Evolutionary conservation across 179 eudicot genomes (phyloP), one percentile per base, ranked within the genome.

Genomic region (Camellia oleifera): DNA sequence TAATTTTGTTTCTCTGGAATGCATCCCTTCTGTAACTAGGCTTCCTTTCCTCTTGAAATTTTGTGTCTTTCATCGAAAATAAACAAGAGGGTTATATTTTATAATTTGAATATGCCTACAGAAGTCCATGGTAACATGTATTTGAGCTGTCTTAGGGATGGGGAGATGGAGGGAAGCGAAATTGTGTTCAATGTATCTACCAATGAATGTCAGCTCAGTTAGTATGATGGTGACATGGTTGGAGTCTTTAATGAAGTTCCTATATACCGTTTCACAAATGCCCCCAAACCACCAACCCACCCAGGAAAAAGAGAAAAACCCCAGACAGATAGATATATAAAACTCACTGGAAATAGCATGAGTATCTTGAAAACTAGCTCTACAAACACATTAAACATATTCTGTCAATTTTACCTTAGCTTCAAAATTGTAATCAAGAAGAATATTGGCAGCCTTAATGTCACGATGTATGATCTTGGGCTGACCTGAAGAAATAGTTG

Each of bases 401-500:
- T 66, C 5, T 66, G 18, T 23, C 42, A 68, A 52, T 62, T 58
- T 63, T 79, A 89, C 98, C 98, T 94, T 94, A 73, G 93, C 91
- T 86, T 92, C 98, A 86, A 91, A 92, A 81, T 85, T 81, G 45
- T 86, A 69, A 83, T 94, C 95, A 74, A 92, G 84, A 84, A 94
- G 94, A 78, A 94, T 94, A 84, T 94, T 92, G 13, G 98, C 80
- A 18, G 98, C 92, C 87, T 94, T 94, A 82, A 92, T 91, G 82
- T 94, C 97, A 62, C 98, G 91, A 72, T 94, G 98, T 82, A 94
- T 92, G 82, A 94, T 87, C 88, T 91, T 92, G 64, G 98, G 98
- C 2, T 89, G 89, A 86, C 97, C 98, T 94, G 88, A 70, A 81
- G 62, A 68, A 32, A 60, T 62, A 40, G 14, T 17, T 7, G 17